These are phyloP conservation scores for Hygrocybe punicea DNA, from an alignment of 768 basidiomycete species.

Conservation along the genomic window DNA sequence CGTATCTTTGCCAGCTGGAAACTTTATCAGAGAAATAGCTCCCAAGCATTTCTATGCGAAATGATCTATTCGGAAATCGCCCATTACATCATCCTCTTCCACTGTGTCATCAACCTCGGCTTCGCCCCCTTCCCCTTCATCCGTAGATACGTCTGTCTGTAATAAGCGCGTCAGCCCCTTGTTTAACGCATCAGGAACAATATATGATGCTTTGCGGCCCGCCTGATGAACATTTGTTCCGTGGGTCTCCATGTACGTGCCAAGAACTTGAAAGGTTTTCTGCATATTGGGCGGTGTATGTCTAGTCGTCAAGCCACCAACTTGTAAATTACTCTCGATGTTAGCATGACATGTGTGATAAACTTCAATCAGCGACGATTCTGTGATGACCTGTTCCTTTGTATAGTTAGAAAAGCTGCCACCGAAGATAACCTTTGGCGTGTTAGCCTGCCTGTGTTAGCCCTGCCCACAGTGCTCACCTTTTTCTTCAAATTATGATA, in stretches of 20 bases:
- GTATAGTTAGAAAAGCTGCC: conserved; percentile 22
- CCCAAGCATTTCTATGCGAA: too few relatives aligned
- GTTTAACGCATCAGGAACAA: neutral
- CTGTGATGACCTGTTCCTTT: neutral
- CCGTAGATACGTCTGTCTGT: too few relatives aligned
- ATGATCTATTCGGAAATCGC: too few relatives aligned
- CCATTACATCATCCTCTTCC: too few relatives aligned
- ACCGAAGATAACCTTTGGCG: conserved; percentile 9
- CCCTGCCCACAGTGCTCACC: conserved; percentile 11
- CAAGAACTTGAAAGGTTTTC: neutral
- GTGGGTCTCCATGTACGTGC: neutral
- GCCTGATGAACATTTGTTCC: neutral
- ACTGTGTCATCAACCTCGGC: too few relatives aligned
- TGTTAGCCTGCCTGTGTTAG: neutral
- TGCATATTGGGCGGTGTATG: neutral
- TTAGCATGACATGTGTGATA: neutral
- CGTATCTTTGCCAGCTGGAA: too few relatives aligned
- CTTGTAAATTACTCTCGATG: neutral
- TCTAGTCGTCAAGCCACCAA: neutral
- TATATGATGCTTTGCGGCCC: neutral
- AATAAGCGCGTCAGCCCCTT: neutral
- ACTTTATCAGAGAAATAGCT: too few relatives aligned
- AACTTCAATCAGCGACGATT: neutral
- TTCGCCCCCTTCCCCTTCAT: too few relatives aligned
- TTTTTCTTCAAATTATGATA: conserved; percentile 13